Conservation (phyloP, 2,329 filamentous ascomycete species). For the Colletotrichum horii region DNA sequence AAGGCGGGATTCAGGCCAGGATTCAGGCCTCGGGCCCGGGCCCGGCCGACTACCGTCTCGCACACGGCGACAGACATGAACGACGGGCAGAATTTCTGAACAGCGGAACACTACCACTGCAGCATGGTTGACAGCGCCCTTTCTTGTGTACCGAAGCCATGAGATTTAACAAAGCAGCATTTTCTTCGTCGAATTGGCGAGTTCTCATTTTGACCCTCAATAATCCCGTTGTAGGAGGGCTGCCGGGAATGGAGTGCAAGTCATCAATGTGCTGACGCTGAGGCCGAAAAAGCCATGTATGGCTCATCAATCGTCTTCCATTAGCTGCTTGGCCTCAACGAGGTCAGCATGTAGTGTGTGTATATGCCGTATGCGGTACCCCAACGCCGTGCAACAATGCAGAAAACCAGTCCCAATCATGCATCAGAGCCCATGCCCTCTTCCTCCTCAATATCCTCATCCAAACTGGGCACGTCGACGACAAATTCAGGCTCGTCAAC, state of each 20-base stretch:
- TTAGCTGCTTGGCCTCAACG: not conserved
- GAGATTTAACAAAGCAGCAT: not conserved
- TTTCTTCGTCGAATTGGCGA: not conserved
- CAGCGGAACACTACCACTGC: not conserved
- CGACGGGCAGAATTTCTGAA: not conserved
- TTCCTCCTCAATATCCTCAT: conserved; percentile 46
- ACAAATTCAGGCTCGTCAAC: conserved; percentile 45
- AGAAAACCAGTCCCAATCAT: not conserved
- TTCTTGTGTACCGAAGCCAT: not conserved
- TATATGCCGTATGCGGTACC: not conserved
- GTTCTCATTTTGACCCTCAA: not conserved
- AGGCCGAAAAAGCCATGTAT: not conserved
- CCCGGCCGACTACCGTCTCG: too few species aligned
- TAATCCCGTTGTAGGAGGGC: not conserved
- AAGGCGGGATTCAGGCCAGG: too few species aligned
- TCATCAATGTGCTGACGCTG: not conserved
- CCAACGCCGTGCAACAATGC: conserved; percentile 10
- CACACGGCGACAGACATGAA: not conserved
- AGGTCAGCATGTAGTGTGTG: not conserved
- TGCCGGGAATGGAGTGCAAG: not conserved
- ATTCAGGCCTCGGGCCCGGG: too few species aligned
- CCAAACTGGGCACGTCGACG: conserved; percentile 49
- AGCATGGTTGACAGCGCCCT: not conserved
- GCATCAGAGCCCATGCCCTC: conserved; percentile 28
- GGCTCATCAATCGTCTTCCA: not conserved